These are phyloP conservation scores for Tagetes erecta DNA, from an alignment of 129 eudicot species.

Conservation along the genomic window DNA sequence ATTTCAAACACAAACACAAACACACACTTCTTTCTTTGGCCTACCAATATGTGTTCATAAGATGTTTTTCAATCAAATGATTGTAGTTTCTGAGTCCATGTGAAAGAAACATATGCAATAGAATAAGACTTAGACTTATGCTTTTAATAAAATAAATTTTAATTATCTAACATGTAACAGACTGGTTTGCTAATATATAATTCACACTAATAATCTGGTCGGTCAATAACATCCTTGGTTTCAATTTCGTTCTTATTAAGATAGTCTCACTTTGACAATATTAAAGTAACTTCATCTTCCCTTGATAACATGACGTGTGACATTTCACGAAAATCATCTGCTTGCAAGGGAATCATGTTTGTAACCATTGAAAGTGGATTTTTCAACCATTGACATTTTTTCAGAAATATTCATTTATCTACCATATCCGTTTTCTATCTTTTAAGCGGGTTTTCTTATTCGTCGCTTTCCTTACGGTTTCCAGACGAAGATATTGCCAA, in stretches of 20 bases:
- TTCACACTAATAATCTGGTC: no score
- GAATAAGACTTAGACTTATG: no score
- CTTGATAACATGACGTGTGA: no score
- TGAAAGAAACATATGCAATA: background rate
- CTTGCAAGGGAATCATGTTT: background rate
- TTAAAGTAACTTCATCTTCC: no score
- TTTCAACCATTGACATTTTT: conserved; percentile 24
- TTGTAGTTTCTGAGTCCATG: background rate
- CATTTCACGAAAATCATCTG: no score
- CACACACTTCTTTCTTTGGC: background rate
- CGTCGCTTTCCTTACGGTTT: conserved; percentile 30
- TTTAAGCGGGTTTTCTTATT: conserved; percentile 2
- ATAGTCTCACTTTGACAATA: no score
- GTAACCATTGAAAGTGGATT: background rate
- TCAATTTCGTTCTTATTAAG: no score
- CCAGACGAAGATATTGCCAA: conserved; percentile 22
- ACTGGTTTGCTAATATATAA: no score
- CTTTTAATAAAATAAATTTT: no score
- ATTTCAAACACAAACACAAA: background rate
- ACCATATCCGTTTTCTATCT: background rate
- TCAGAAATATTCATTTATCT: background rate
- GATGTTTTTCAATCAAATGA: background rate
- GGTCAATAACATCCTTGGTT: no score
- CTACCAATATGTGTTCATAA: background rate
- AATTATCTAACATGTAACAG: no score